These are phyloP conservation scores for Trichoderma guizhouense DNA, from an alignment of 2,329 filamentous ascomycete species.

Conservation along the genomic window DNA sequence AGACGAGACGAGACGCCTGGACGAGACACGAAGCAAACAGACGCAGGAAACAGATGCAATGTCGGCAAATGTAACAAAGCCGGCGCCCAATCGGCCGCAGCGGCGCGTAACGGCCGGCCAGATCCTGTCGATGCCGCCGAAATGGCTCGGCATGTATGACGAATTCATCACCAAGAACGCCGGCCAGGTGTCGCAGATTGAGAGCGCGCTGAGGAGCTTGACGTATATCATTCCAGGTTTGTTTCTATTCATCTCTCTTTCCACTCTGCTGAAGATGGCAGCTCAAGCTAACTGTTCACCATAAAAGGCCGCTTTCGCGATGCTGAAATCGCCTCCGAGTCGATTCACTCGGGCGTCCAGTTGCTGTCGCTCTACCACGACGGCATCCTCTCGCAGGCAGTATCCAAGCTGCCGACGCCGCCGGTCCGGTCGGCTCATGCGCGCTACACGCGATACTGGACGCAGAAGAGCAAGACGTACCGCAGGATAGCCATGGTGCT, in stretches of 20 bases:
- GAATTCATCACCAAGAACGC: conserved; percentile 95
- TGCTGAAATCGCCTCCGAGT: conserved; percentile 92
- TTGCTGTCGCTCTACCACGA: conserved; percentile 93
- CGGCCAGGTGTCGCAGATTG: conserved; percentile 89
- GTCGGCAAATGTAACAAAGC: conserved; percentile 6
- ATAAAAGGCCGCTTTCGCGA: conserved; percentile 73
- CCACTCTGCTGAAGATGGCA: not conserved
- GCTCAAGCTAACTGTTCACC: not conserved
- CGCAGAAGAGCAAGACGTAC: conserved; percentile 65
- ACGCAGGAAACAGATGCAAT: not conserved
- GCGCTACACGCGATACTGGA: conserved; percentile 67
- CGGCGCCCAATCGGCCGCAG: conserved; percentile 10
- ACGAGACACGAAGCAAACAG: not conserved
- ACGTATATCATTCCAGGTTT: conserved; percentile 92
- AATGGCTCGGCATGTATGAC: conserved; percentile 70
- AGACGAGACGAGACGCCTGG: not conserved
- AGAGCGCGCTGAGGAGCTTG: conserved; percentile 84
- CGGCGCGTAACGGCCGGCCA: conserved; percentile 28
- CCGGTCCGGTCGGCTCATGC: conserved; percentile 55
- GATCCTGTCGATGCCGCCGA: conserved; percentile 56
- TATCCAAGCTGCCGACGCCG: conserved; percentile 57
- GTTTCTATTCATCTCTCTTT: conserved; percentile 2
- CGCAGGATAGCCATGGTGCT: conserved; percentile 75
- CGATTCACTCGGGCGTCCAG: conserved; percentile 82
- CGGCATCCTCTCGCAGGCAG: conserved; percentile 66